These are phyloP conservation scores for Botryotinia calthae DNA, from an alignment of 2,329 filamentous ascomycete genomes.

Conservation along the genomic window DNA sequence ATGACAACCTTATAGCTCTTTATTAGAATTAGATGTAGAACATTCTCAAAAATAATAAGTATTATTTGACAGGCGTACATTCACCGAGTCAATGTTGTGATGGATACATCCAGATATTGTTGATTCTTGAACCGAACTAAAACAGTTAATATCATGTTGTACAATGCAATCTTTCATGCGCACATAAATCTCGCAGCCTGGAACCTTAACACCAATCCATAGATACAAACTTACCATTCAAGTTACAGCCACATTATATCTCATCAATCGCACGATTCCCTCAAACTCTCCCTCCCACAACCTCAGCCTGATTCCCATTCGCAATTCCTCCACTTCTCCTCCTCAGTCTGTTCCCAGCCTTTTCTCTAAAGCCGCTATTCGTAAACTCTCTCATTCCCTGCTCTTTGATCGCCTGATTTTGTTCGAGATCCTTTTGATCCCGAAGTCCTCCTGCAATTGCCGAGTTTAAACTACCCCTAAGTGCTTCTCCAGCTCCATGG, in stretches of 20 bases:
- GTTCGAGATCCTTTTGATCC: constrained; percentile 9
- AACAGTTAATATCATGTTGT: neutral
- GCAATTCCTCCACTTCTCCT: neutral
- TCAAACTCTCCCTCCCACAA: constrained; percentile 3
- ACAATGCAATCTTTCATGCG: neutral
- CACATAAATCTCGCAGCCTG: neutral
- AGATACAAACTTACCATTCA: neutral
- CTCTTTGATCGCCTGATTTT: constrained; percentile 12
- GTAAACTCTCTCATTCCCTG: constrained; percentile 16
- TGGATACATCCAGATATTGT: neutral
- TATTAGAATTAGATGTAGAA: neutral
- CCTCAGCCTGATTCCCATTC: neutral
- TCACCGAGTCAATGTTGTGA: neutral
- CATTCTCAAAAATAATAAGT: neutral
- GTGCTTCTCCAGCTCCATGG: constrained; percentile 18
- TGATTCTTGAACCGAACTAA: neutral
- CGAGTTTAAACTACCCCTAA: constrained; percentile 14
- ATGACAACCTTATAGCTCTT: no score
- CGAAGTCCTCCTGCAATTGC: constrained; percentile 16
- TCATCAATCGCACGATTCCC: neutral
- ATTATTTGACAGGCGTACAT: neutral
- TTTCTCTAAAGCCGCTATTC: constrained; percentile 84
- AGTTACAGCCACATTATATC: neutral
- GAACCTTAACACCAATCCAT: neutral
- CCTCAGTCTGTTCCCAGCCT: constrained; percentile 71